Evolutionary conservation across 2,329 filamentous ascomycete species (phyloP), one percentile per base, ranked within the genome.

Genomic region (Epichloe gansuensis): DNA sequence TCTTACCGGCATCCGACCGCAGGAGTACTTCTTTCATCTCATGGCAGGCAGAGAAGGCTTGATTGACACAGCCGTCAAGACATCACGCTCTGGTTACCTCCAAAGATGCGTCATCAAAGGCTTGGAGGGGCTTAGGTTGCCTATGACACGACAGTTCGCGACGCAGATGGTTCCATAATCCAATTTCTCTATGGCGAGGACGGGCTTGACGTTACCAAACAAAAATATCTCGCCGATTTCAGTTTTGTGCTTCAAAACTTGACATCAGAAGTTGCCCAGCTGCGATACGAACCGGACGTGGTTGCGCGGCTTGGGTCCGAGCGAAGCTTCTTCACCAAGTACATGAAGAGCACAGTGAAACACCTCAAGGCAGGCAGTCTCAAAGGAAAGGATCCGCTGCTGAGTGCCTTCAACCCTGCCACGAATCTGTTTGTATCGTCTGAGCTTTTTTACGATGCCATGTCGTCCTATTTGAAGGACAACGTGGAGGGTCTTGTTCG

Each of bases 21-120:
- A 98, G 64, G 94, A 98, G 67, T 98, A 96, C 69, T 98, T 91
- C 68, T 98, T 98, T 75, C 93, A 98, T 79, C 90, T 94, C 69
- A 98, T 98, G 94, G 93, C 91, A 64, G 94, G 94, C 61, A 83
- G 93, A 72, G 94, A 98, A 77, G 93, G 93, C 75, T 75, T 98
- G 59, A 98, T 98, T 65, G 93, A 98, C 78, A 98, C 93, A 21
- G 93, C 93, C 58, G 93, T 98, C 68, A 98, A 98, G 73, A 98
- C 93, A 1, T 95, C 91, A 9, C 85, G 93, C 64, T 97, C 93
- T 31, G 94, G 93, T 55, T 98, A 98, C 65, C 75, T 98, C 50
- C 93, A 98, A 67, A 80, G 94, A 65, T 98, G 93, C 77, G 78
- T 98, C 57, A 94, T 98, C 73, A 98, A 98, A 73, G 93, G 93